phyloP scores from a whole-genome alignment of 78 protist species.

The Guillardia theta region DNA sequence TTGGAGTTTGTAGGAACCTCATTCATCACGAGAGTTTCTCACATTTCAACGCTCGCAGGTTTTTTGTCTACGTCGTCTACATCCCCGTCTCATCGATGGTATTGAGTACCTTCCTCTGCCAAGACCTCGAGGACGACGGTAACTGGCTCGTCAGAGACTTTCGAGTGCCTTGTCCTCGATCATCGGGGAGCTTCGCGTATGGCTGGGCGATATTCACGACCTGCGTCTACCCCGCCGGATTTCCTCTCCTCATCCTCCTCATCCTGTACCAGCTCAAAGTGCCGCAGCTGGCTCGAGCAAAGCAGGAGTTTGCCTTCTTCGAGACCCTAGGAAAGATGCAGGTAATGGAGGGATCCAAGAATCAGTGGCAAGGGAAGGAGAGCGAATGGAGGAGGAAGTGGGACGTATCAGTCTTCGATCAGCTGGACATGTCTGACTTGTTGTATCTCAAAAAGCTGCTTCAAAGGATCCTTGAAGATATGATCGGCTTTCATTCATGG shows the following conservation, averaged over 20 bases:
- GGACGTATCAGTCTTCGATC: no score
- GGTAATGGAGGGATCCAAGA: no score
- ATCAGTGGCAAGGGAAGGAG: no score
- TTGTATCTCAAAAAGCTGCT: no score
- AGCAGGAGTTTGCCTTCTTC: neutral
- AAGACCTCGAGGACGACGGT: neutral
- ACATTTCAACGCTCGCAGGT: neutral
- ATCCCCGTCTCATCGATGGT: neutral
- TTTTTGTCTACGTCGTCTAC: neutral
- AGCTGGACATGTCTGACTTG: no score
- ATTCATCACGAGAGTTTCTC: neutral
- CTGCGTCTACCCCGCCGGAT: neutral
- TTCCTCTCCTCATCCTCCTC: neutral
- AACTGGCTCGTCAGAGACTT: neutral
- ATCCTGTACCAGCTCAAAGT: neutral
- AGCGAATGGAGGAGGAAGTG: no score
- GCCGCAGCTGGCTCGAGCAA: neutral
- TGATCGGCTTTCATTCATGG: no score
- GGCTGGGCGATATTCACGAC: neutral
- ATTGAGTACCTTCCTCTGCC: neutral
- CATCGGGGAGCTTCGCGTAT: neutral
- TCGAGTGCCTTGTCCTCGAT: neutral
- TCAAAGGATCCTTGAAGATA: no score
- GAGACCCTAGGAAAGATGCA: no score
- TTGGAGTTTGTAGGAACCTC: no score